Evolutionary conservation across 345 rosid species (phyloP).

Genomic region (Pugionium dolabratum): DNA sequence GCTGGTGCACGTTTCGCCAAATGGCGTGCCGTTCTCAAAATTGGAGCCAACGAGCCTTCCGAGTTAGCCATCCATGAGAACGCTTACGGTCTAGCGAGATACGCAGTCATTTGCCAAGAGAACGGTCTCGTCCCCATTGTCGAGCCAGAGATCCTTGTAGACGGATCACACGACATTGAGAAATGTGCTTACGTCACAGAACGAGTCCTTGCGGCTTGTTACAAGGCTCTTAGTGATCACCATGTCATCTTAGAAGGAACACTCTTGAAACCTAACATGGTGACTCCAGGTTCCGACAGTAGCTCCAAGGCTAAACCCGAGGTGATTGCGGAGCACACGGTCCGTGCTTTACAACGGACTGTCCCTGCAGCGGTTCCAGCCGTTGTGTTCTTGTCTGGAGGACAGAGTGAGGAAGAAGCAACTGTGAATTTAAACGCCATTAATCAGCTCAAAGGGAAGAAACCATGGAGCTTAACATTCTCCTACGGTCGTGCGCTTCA

Average conservation of each 20-base stretch:
- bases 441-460: slow-evolving; percentile 79
- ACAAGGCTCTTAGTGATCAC: slow-evolving; percentile 88
- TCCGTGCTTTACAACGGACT: slow-evolving; percentile 79
- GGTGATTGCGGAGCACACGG: slow-evolving; percentile 71
- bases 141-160: slow-evolving; percentile 93
- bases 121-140: slow-evolving; percentile 93
- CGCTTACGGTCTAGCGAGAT: slow-evolving; percentile 45
- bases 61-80: slow-evolving; percentile 44
- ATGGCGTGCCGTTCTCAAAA: slow-evolving; percentile 39
- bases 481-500: slow-evolving; percentile 98
- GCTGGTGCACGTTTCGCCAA: neutral
- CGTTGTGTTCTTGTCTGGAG: slow-evolving; percentile 54
- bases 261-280: slow-evolving; percentile 70
- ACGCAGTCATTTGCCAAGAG: slow-evolving; percentile 89
- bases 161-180: slow-evolving; percentile 78
- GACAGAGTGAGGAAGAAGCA: slow-evolving; percentile 94
- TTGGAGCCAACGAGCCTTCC: slow-evolving; percentile 74
- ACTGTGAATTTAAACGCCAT: slow-evolving; percentile 83
- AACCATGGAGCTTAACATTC: slow-evolving; percentile 92
- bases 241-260: slow-evolving; percentile 72
- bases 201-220: slow-evolving; percentile 88
- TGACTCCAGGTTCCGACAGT: slow-evolving; percentile 87
- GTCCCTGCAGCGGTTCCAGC: slow-evolving; percentile 92
- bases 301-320: slow-evolving; percentile 58
- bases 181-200: slow-evolving; percentile 81